A percentile compares a stretch with the other conserved stretches of the same genome.
Conservation (phyloP, 345 rosid species). For the Citrus mangshanensis region DNA sequence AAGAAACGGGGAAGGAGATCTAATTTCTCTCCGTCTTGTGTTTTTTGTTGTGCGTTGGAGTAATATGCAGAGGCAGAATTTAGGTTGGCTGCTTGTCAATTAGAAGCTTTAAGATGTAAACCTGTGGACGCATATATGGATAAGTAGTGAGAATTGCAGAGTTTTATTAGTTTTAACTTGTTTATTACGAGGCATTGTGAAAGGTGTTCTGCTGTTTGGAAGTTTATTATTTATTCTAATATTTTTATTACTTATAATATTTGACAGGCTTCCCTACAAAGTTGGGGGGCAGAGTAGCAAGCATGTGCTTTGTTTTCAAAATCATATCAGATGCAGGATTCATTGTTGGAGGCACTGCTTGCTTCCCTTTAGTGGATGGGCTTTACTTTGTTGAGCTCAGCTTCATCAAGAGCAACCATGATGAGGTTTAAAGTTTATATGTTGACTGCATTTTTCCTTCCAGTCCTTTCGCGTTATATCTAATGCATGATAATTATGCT, state of each 20-base stretch:
- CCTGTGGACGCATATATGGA: conserved; percentile 15
- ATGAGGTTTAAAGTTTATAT: conserved; percentile 19
- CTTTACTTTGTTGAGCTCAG: conserved; percentile 22
- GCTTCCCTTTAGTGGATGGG: conserved; percentile 31
- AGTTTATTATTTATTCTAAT: conserved; percentile 19
- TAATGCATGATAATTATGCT: not conserved
- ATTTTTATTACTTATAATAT: conserved; percentile 22
- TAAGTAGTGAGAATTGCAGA: conserved; percentile 13
- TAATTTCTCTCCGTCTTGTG: conserved; percentile 10
- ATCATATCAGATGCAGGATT: conserved; percentile 20
- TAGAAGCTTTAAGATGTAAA: conserved; percentile 29
- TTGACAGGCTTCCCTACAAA: conserved; percentile 45
- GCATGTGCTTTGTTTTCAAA: conserved; percentile 26
- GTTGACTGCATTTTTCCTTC: not conserved
- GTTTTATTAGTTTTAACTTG: not conserved
- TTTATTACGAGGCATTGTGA: not conserved
- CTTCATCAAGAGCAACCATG: conserved; percentile 19
- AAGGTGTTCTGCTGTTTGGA: not conserved
- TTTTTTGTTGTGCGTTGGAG: not conserved
- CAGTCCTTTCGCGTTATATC: not conserved
- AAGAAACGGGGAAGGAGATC: conserved; percentile 16
- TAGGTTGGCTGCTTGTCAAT: conserved; percentile 4
- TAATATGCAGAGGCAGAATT: conserved; percentile 8
- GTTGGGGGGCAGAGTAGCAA: conserved; percentile 36
- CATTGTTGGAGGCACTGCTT: conserved; percentile 24